Base-by-base conservation (phyloP, 2,329 filamentous ascomycete species). In the Penicillium sp. region DNA sequence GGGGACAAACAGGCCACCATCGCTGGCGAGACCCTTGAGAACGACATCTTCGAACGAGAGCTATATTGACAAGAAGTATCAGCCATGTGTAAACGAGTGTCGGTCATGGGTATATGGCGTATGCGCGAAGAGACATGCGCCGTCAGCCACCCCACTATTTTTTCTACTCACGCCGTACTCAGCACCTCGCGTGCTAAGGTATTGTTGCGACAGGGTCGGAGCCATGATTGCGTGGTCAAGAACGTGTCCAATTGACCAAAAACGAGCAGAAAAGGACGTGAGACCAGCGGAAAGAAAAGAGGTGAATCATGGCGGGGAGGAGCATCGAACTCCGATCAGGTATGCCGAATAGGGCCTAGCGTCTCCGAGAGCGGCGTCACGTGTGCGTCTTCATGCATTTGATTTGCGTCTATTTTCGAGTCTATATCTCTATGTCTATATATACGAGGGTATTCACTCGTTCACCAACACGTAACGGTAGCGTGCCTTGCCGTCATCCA, bases 31-130 rank as follows among this genome's bases (percentile, higher is more conserved):
- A 40, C 91, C 91, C 73, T 95, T 95, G 59, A 96, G 80, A 36
- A 96, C 90, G 42, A 91, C 91, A 48, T 91, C 86, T 74, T 96
- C 92, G 71, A 96, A 96, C 46, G 90, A 92, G 62, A 95, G 64
- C 69, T 72, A 50, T 14, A 28, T 24, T n/a, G 38, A 0, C 24
- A 20, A 14, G 14, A 54, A 28, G 8, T 16, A 38, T 39, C 35
- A 48, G 39, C 39, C 46, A 25, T 24, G 24, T n/a, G 43, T 61
- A 44, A 44, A 62, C 54, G 41, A 33, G 28, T 46, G 11, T 45
- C 18, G 10, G 10, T 47, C 18, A 10, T 14, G 18, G 48, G 33
- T 43, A 20, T 20, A 13, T 13, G 16, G 35, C 22, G n/a, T 27
- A 22, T 24, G 33, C 27, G 22, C 20, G 20, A 41, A 42, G 27